A percentile compares a stretch with the other conserved stretches of the same genome.
phyloP scores from a whole-genome alignment of 768 basidiomycete genomes.

The Clitopilus passeckerianus region DNA sequence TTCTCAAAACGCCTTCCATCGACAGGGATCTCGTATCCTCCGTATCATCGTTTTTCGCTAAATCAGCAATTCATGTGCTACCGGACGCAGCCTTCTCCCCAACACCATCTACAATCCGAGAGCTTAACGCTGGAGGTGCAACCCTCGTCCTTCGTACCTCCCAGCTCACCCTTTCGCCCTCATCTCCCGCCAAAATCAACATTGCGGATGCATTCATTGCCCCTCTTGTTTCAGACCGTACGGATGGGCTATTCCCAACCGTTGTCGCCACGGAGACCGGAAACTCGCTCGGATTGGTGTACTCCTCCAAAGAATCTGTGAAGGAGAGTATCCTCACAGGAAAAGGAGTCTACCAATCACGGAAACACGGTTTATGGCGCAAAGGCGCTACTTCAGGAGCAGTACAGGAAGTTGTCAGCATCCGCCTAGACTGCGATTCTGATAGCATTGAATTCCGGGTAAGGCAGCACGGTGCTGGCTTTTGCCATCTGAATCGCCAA shows the following conservation, averaged over 20 bases:
- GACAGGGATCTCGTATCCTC: slow-evolving; percentile 77
- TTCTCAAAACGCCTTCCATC: slow-evolving; percentile 69
- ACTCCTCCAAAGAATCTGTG: slow-evolving; percentile 86
- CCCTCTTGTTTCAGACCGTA: slow-evolving; percentile 75
- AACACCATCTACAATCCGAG: slow-evolving; percentile 54
- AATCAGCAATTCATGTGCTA: slow-evolving; percentile 59
- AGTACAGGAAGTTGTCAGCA: slow-evolving; percentile 79
- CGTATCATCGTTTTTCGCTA: slow-evolving; percentile 68
- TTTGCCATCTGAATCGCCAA: slow-evolving; percentile 85
- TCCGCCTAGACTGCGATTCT: slow-evolving; percentile 86
- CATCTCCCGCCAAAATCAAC: slow-evolving; percentile 58
- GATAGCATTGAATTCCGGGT: slow-evolving; percentile 92
- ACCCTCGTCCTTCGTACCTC: slow-evolving; percentile 69
- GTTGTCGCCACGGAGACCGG: slow-evolving; percentile 80
- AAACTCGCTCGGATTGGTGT: slow-evolving; percentile 86
- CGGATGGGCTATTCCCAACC: slow-evolving; percentile 91
- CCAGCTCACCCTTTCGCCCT: slow-evolving; percentile 55
- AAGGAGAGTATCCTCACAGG: slow-evolving; percentile 83
- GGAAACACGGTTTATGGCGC: slow-evolving; percentile 93
- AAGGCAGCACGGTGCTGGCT: slow-evolving; percentile 84
- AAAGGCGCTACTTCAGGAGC: slow-evolving; percentile 97
- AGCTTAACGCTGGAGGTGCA: slow-evolving; percentile 53
- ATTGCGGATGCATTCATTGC: slow-evolving; percentile 85
- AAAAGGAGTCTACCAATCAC: slow-evolving; percentile 92
- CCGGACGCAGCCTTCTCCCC: slow-evolving; percentile 44